Base-by-base conservation (phyloP, 2,329 filamentous ascomycete species). In the Lomentospora prolificans region DNA sequence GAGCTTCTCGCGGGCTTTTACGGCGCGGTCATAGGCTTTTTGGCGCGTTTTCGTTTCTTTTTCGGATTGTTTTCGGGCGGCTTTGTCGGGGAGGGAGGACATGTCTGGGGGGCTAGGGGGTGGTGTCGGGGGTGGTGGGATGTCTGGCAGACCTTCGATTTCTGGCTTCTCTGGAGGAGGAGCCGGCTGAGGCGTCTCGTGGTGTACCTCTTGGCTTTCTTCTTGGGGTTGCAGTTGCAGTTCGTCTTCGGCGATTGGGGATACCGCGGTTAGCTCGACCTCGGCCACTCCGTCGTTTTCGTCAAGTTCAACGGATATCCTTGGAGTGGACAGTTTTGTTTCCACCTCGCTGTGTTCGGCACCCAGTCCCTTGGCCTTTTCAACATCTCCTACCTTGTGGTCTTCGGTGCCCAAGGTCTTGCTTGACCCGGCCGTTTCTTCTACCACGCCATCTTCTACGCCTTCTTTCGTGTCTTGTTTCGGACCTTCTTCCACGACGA, bases 21-120 rank as follows among this genome's bases (percentile, higher is more conserved):
- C 67, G 9, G 82, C 80, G 63, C 81, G 77, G 27, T 86, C 78
- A 64, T 89, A 86, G 7, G 75, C 74, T 64, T 88, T 88, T 30
- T 82, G 72, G 1, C 75, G 73, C 10, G 79, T 76, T 53, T 81
- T 80, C 56, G 82, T 76, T 62, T 89, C 85, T 57, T 85, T 87
- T 62, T 89, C 83, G 1, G 84, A 85, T 41, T 82, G 75, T 62
- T 87, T 89, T 7, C 82, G 80, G 27, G 80, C 73, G 5, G 82
- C 79, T 63, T 85, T 85, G 67, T 89, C 82, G 2, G 76, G 70
- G 64, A 81, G 84, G 50, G 75, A 70, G 48, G 74, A 72, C 1
- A 84, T 66, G 61, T 90, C 77, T 1, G 85, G 78, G 3, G 39
- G 51, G 6, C 64, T 57, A 1, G 60, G 58, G 3, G 67, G 69